Base-by-base conservation (phyloP, 768 basidiomycete species). In the Grammothele lineata region DNA sequence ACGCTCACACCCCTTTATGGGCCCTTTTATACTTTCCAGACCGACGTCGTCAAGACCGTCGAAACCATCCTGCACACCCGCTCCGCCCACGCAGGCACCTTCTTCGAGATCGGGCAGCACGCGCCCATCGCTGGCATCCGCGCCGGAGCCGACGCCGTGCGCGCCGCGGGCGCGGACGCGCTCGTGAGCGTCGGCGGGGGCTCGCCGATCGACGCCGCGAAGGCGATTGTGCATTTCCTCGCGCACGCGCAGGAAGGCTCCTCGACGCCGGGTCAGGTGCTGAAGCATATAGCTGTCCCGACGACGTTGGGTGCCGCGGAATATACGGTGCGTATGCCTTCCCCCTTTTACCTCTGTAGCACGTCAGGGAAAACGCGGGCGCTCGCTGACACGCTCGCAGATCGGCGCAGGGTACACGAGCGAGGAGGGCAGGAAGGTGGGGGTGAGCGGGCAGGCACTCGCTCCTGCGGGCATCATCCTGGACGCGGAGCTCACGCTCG, bases 231-330 rank as follows among this genome's bases (percentile, higher is more conserved):
- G 8, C 83, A 80, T 60, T 73, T 77, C 42, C 66, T 81, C 26
- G n/a, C n/a, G n/a, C n/a, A n/a, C n/a, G 79, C 85, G 53, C 65
- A 81, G 50, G 77, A 81, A 50, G n/a, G n/a, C n/a, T n/a, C n/a
- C n/a, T n/a, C n/a, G n/a, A 64, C 55, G 3, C 80, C 77, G 1
- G 78, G 76, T 0, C 65, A 65, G 4, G 80, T 73, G 39, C 63
- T 78, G 38, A 72, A 65, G 17, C 87, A 89, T 54, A 86, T 92
- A 40, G 84, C 88, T 14, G 81, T 91, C 47, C 89, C 89, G 0
- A 92, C 88, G 6, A 89, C 87, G 5, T 67, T 91, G 27, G 87
- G 85, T 55, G 85, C 86, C 1, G 85, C 86, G 8, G 87, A 87
- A 58, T 87, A 85, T 59, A 75, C 74, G 30, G 84, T 83, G 49